Base-by-base conservation (phyloP, 2,329 filamentous ascomycete genomes). In the Trichocomaceae sp. region DNA sequence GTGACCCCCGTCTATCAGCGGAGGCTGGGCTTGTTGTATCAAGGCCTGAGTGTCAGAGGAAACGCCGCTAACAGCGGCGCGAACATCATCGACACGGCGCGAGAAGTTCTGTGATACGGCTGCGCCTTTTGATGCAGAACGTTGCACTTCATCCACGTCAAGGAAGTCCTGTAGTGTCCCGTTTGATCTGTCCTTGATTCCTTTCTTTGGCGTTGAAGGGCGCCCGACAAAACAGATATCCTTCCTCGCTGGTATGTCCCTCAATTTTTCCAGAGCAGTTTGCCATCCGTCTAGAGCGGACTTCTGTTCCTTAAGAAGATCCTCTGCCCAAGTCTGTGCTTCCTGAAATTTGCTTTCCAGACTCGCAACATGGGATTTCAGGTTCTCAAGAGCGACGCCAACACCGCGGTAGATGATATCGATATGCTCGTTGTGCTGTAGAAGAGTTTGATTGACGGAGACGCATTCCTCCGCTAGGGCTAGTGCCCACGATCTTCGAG, bases 381-480 rank as follows among this genome's bases (percentile, higher is more conserved):
- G 67, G 56, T 96, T 99, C 59, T 86, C 85, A 20, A 96, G 84
- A 6, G 92, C 93, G 23, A 93, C 88, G 59, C 89, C 85, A 48
- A 95, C 80, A 56, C 87, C 91, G 58, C 85, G 84, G 65, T 89
- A 77, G 65, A 89, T 87, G 60, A 88, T 62, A 42, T 66, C 66
- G 44, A 66, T 69, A 37, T 69, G 67, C 54, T 72, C 69, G 54
- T 71, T 71, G 48, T 72, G 81, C 54, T 84, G 79, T 63, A 83
- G 78, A 19, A 84, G 79, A 58, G 79, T 73, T 51, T 77, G 75
- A 50, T 84, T 83, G 75, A 90, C 85, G 49, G 75, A 75, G 49
- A 77, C 77, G 62, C 88, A 92, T 61, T 86, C 84, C 23, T 85
- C 82, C 6, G 86, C 79, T 33, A 95, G 74, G 39, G 78, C 78